Evolutionary conservation across 1,139 yeast species (phyloP), one percentile per base, ranked within the genome.

Genomic region (Eremothecium sinecaudum): DNA sequence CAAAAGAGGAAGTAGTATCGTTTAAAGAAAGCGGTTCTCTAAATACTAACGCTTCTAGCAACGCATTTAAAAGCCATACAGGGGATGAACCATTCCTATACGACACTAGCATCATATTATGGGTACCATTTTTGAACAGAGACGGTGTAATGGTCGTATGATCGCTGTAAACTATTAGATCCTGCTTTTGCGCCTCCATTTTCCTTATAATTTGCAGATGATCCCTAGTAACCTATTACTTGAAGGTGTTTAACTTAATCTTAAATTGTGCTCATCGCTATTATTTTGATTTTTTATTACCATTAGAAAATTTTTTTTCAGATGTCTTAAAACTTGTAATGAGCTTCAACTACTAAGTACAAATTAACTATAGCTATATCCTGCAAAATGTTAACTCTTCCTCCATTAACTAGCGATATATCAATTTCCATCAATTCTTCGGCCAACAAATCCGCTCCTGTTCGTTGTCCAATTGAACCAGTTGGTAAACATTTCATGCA

Each of bases 401-500:
- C 67, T 37, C 47, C 59, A 18, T 42, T 62, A 31, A 57, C 62
- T 35, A 48, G 59, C 38, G 58, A 62, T 39, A 66, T 67, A 32
- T 62, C 69, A 29, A 77, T 71, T 31, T 60, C 67, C 32, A 72
- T 75, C 57, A 70, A 68, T 50, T 66, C 71, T 33, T 62, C 58
- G 31, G 63, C 72, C 43, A 65, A 68, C 41, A 73, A 72, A 58
- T 57, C 84, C 32, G 70, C 78, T 19, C 76, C 94, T 37, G 72
- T 72, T 35, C 82, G 83, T 58, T 87, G 95, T 61, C 79, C 90
- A 43, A 70, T 87, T 46, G 98, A 90, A 66, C 97, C 98, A 24
- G 96, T 87, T 48, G 99, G 99, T 37, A 92, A 92, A 46, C 81
- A 74, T 59, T 90, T 84, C 67, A 71, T 92, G 55, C 95, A 96